Evolutionary conservation across 495 filamentous ascomycete species (phyloP), one percentile per base, ranked within the genome.

Genomic region (Penicillium maclennaniae): DNA sequence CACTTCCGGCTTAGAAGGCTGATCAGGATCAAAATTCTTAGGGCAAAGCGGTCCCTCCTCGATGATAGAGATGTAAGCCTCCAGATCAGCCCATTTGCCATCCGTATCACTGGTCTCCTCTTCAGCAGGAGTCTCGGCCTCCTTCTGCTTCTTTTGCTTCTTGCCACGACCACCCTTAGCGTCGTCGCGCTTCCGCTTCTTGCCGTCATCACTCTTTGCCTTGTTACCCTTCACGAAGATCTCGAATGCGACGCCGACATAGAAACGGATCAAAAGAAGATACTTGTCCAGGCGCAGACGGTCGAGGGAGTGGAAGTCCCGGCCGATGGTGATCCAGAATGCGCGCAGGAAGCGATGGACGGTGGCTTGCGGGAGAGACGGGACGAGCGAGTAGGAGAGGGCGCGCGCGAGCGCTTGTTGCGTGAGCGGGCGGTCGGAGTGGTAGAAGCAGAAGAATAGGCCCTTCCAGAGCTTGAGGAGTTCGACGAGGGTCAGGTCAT

Each of bases 381-480:
- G 74, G 37, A 91, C 70, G 45, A 97, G 84, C 27, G 73, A 74
- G 45, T 93, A 89, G 47, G 93, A 88, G 44, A 97, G 87, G 43
- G 90, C 83, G 49, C 74, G 70, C 62, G 85, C 84, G 44, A 97
- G 87, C 28, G 81, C 83, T 79, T 96, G 92, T 77, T 97, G 92
- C 10, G 87, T 83, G 53, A 86, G 75, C 17, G 91, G 87, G 45
- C 88, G 88, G 73, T 96, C 92, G 68, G 86, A 90, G 86, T 96
- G 92, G 86, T 89, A 96, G 68, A 96, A 83, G 72, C 91, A 93
- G 80, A 87, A 97, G 75, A 95, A 97, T 21, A 98, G 83, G 34
- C 92, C 93, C 70, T 96, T 96, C 91, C 92, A 96, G 54, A 98
- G 79, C 73, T 97, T 96, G 49, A 95, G 78, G 28, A 89, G 75